Conservation (phyloP, 345 rosid genomes). For the Raphanus sativus region DNA sequence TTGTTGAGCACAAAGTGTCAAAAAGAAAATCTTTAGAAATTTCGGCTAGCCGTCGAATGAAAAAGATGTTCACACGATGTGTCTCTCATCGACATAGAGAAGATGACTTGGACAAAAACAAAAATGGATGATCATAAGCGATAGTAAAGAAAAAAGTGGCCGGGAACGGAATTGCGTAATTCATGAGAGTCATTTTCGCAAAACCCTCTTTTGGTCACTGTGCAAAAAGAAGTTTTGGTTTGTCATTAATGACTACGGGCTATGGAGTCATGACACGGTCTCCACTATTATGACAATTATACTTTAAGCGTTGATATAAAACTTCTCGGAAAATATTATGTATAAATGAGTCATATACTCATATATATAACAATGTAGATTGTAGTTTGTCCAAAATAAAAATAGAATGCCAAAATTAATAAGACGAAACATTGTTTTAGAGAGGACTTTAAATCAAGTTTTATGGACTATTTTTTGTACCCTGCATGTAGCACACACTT, state of each 20-base stretch:
- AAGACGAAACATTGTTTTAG: neutral
- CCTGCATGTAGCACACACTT: too few relatives aligned
- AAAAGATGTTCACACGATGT: slow-evolving; percentile 28
- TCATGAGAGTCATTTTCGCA: slow-evolving; percentile 17
- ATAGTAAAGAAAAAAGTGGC: slow-evolving; percentile 7
- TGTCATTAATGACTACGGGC: neutral
- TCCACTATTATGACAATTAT: slow-evolving; percentile 19
- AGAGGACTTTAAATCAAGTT: neutral
- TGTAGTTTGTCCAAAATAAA: neutral
- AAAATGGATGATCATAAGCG: neutral
- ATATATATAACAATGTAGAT: neutral
- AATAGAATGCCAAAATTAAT: neutral
- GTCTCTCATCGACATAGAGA: slow-evolving; percentile 1
- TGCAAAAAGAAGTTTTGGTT: slow-evolving; percentile 20
- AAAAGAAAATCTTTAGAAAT: neutral
- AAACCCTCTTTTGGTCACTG: slow-evolving; percentile 14
- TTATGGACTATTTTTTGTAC: too few relatives aligned
- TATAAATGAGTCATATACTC: neutral
- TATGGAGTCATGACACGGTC: slow-evolving; percentile 16
- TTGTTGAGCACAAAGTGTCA: neutral
- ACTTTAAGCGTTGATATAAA: neutral
- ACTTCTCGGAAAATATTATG: neutral
- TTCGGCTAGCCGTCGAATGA: slow-evolving; percentile 30
- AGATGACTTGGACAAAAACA: neutral
- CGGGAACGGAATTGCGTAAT: slow-evolving; percentile 12